phyloP scores from a whole-genome alignment of 1,284 basidiomycete genomes.

The Caloboletus firmus region DNA sequence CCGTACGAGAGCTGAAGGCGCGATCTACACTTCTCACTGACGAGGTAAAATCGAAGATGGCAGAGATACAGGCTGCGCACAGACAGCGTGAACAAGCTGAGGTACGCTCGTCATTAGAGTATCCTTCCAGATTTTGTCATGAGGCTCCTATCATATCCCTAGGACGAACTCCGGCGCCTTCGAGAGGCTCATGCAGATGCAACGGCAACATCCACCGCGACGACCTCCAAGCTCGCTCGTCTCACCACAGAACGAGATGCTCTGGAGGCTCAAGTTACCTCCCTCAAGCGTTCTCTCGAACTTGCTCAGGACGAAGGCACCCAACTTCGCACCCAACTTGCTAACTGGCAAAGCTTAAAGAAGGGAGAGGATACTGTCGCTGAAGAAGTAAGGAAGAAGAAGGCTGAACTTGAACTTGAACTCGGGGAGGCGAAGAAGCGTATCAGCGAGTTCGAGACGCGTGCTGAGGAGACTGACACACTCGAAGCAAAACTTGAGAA shows the following conservation, averaged over 20 bases:
- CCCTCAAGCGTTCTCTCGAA: constrained; percentile 54
- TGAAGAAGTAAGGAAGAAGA: constrained; percentile 54
- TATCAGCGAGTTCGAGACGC: constrained; percentile 43
- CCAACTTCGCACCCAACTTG: constrained; percentile 61
- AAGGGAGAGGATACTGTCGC: constrained; percentile 58
- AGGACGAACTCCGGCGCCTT: constrained; percentile 47
- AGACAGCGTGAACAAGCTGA: constrained; percentile 46
- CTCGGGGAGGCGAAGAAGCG: constrained; percentile 48
- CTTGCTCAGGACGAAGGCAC: constrained; percentile 55
- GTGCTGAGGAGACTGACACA: constrained; percentile 16
- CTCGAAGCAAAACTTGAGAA: constrained; percentile 39
- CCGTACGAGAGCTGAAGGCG: constrained; percentile 34
- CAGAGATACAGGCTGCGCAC: constrained; percentile 38
- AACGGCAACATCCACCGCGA: constrained; percentile 46
- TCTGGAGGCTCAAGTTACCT: constrained; percentile 49
- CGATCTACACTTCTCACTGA: constrained; percentile 34
- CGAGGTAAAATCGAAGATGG: constrained; percentile 41
- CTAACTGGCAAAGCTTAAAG: constrained; percentile 67
- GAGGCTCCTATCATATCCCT: neutral
- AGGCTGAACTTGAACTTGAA: constrained; percentile 56
- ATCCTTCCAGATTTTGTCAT: constrained; percentile 1
- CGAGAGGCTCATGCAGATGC: constrained; percentile 49
- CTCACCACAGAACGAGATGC: constrained; percentile 56
- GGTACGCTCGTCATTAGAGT: constrained; percentile 34
- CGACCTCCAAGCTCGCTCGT: constrained; percentile 54